A percentile compares a stretch with the other conserved stretches of the same genome.
phyloP scores from a whole-genome alignment of 768 basidiomycete genomes.

The Tricholoma sp. region DNA sequence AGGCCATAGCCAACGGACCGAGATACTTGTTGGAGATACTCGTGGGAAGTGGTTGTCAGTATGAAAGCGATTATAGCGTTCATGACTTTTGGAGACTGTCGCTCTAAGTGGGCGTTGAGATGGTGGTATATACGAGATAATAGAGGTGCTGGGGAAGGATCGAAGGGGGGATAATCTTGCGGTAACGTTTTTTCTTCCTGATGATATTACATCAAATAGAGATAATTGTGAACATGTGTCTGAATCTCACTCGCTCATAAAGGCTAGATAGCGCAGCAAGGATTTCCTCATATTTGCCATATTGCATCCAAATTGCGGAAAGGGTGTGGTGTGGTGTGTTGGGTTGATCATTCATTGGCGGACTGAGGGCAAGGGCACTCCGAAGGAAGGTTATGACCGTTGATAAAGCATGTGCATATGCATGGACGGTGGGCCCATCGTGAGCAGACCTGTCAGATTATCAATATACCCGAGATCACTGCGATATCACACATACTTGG shows the following conservation, averaged over 20 bases:
- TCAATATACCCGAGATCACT: background rate
- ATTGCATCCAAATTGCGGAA: slow-evolving; percentile 44
- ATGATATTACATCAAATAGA: slow-evolving; percentile 1
- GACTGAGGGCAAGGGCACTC: slow-evolving; percentile 35
- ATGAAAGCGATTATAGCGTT: slow-evolving; percentile 60
- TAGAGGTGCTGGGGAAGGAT: slow-evolving; percentile 42
- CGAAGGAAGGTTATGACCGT: slow-evolving; percentile 49
- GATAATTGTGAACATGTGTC: background rate
- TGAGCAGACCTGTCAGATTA: slow-evolving; percentile 32
- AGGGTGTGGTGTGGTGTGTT: slow-evolving; percentile 22
- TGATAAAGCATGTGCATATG: slow-evolving; percentile 62
- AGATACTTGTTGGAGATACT: slow-evolving; percentile 56
- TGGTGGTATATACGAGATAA: slow-evolving; percentile 59
- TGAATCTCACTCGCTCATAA: slow-evolving; percentile 50
- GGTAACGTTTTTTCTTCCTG: slow-evolving; percentile 32
- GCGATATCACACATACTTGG: slow-evolving; percentile 33
- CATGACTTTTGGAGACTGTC: slow-evolving; percentile 42
- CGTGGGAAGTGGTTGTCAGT: slow-evolving; percentile 56
- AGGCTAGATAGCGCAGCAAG: slow-evolving; percentile 49
- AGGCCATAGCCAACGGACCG: slow-evolving; percentile 52
- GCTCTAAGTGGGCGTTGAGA: slow-evolving; percentile 48
- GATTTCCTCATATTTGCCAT: slow-evolving; percentile 43
- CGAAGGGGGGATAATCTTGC: slow-evolving; percentile 36
- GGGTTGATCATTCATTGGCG: slow-evolving; percentile 26
- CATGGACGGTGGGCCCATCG: slow-evolving; percentile 53